phyloP scores from a whole-genome alignment of 2,329 filamentous ascomycete species.

The Lecanosticta acicola region DNA sequence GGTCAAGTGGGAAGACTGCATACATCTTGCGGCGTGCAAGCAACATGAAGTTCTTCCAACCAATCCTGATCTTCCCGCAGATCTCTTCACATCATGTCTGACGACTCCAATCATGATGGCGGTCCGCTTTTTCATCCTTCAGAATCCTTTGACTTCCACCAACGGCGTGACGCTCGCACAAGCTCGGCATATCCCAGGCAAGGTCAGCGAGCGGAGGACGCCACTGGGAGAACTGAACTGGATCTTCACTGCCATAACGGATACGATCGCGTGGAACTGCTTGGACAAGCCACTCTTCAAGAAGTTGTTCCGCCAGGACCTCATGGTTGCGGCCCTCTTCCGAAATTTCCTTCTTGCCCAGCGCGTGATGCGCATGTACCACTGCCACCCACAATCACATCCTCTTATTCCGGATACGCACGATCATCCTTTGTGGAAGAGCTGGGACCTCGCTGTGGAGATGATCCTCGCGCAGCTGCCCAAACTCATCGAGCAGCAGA shows the following conservation, averaged over 20 bases:
- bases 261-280: constrained; percentile 98
- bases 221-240: constrained; percentile 95
- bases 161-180: constrained; percentile 66
- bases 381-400: constrained; percentile 89
- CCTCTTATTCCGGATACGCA: constrained; percentile 91
- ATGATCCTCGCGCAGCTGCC: constrained; percentile 88
- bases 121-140: constrained; percentile 88
- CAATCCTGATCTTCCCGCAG: constrained; percentile 85
- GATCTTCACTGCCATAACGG: constrained; percentile 98
- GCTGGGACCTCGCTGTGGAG: constrained; percentile 95
- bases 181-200: constrained; percentile 82
- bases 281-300: constrained; percentile 85
- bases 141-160: constrained; percentile 65
- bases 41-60: constrained; percentile 90
- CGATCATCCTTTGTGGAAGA: constrained; percentile 90
- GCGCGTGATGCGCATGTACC: constrained; percentile 91
- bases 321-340: constrained; percentile 98
- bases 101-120: constrained; percentile 98
- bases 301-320: constrained; percentile 92
- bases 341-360: constrained; percentile 93
- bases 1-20: constrained; percentile 73
- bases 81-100: constrained; percentile 91
- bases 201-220: constrained; percentile 85
- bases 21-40: constrained; percentile 86
- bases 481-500: constrained; percentile 70